phyloP scores from a whole-genome alignment of 495 filamentous ascomycete genomes.

The Aspergillus incahuasiensis region DNA sequence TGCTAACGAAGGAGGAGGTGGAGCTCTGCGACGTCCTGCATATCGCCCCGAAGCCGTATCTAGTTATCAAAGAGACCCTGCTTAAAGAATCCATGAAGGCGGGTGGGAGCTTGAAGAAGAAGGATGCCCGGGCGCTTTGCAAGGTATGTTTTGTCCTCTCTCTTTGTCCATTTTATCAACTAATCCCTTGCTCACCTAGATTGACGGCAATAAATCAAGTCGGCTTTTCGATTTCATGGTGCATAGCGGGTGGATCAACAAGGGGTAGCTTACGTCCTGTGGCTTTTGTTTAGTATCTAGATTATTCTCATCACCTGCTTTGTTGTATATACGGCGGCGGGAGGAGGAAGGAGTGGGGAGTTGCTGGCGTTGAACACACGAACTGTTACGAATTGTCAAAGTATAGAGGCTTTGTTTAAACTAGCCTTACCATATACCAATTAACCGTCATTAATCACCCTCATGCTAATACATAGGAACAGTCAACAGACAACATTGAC shows the following conservation, averaged over 20 bases:
- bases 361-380: conserved; percentile 4
- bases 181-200: conserved; percentile 32
- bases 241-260: conserved; percentile 85
- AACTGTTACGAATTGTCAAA: background rate
- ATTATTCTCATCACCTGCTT: conserved; percentile 19
- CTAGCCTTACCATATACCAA: background rate
- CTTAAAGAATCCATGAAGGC: conserved; percentile 84
- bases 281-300: conserved; percentile 12
- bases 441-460: background rate
- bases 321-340: background rate
- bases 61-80: conserved; percentile 87
- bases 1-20: conserved; percentile 77
- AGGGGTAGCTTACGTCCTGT: conserved; percentile 38
- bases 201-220: conserved; percentile 60
- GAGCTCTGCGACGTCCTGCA: conserved; percentile 80
- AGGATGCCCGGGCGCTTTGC: conserved; percentile 69
- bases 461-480: background rate
- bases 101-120: conserved; percentile 86
- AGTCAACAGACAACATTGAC: no score
- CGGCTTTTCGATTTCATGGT: conserved; percentile 94
- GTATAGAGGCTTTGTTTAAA: background rate
- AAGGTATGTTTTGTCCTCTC: conserved; percentile 39
- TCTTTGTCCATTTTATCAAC: background rate
- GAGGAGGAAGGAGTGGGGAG: background rate
- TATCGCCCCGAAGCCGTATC: conserved; percentile 86